Percentiles rank a stretch among this genome's conserved stretches.
These are phyloP conservation scores for Peniophora sp. DNA, from an alignment of 1,284 basidiomycete genomes.

Conservation along the genomic window DNA sequence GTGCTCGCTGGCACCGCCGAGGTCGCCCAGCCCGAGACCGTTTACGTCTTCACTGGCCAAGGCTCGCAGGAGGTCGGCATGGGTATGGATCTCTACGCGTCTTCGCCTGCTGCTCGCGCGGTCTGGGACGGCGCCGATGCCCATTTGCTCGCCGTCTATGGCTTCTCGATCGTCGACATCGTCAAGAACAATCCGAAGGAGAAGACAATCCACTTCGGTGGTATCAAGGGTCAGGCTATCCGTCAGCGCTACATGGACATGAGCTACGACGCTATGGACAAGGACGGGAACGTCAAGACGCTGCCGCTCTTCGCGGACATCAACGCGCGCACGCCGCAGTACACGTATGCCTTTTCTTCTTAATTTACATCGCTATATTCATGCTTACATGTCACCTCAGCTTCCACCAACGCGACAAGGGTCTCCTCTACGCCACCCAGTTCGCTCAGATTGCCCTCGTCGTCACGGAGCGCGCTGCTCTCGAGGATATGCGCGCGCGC, in stretches of 20 bases:
- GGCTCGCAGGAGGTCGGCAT: constrained; percentile 98
- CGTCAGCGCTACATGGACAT: constrained; percentile 99
- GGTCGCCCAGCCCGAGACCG: constrained; percentile 87
- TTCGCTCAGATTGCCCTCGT: constrained; percentile 98
- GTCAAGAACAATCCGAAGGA: constrained; percentile 96
- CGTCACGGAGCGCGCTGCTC: constrained; percentile 95
- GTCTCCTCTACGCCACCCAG: constrained; percentile 90
- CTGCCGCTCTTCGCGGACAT: constrained; percentile 93
- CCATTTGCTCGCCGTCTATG: constrained; percentile 90
- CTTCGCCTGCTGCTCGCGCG: constrained; percentile 86
- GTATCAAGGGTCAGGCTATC: constrained; percentile 96
- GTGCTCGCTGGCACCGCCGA: constrained; percentile 90
- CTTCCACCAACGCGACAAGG: constrained; percentile 85
- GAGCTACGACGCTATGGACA: constrained; percentile 95
- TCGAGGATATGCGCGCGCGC: constrained; percentile 96
- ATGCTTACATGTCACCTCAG: too few relatives aligned
- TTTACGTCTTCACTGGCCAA: constrained; percentile 98
- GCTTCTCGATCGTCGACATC: constrained; percentile 97
- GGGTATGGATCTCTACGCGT: constrained; percentile 98
- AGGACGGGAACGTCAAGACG: constrained; percentile 90
- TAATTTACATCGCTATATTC: too few relatives aligned
- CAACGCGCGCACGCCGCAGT: constrained; percentile 84
- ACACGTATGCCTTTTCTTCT: constrained; percentile 48
- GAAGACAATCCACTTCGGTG: constrained; percentile 98
- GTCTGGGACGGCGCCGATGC: constrained; percentile 97